Conservation (phyloP, 805 yeast species). For the Candida broadrunensis region DNA sequence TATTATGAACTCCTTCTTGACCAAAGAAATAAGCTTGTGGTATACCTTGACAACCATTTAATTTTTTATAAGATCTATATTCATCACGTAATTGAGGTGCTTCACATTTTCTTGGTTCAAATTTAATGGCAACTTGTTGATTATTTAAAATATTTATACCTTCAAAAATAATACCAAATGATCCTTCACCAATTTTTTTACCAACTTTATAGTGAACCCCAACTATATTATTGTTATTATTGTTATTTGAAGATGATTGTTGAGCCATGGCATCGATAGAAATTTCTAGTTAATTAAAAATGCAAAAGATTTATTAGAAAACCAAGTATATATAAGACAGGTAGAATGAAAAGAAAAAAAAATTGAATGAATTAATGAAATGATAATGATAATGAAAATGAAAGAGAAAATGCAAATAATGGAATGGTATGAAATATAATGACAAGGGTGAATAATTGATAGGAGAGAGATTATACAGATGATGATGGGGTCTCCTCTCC, state of each 20-base stretch:
- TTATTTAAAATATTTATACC: constrained; percentile 91
- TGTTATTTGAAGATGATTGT: constrained; percentile 33
- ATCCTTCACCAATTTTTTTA: constrained; percentile 97
- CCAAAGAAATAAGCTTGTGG: constrained; percentile 98
- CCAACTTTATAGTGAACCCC: constrained; percentile 97
- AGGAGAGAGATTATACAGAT: too few species aligned
- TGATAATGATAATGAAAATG: too few species aligned
- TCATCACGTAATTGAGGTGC: constrained; percentile 98
- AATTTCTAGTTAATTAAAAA: too few species aligned
- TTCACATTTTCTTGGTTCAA: constrained; percentile 94
- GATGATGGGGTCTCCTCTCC: too few species aligned
- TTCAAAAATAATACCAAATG: constrained; percentile 96
- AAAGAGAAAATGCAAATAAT: too few species aligned
- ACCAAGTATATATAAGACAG: too few species aligned
- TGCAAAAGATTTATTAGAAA: too few species aligned
- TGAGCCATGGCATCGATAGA: constrained; percentile 31
- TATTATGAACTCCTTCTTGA: constrained; percentile 96
- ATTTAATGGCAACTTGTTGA: constrained; percentile 92
- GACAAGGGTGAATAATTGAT: too few species aligned
- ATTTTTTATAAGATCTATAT: constrained; percentile 88
- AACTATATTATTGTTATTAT: constrained; percentile 39
- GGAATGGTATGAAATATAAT: too few species aligned
- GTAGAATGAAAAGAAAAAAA: too few species aligned
- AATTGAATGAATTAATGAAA: too few species aligned
- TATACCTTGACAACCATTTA: constrained; percentile 78